Base-by-base conservation (phyloP, 1,284 basidiomycete genomes). In the Ustilago sp. region DNA sequence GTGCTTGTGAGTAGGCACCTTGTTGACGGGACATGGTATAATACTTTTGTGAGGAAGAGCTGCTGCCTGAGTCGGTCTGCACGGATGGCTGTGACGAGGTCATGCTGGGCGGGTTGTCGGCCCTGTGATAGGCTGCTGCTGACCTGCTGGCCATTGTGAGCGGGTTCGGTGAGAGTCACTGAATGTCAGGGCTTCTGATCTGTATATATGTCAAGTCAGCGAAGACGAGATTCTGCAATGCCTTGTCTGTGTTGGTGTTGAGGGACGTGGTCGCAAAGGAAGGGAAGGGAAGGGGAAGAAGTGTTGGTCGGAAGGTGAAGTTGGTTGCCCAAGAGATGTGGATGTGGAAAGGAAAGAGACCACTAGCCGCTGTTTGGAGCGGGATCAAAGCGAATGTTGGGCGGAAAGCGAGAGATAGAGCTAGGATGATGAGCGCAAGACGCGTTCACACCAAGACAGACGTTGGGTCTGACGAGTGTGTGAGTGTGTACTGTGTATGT, bases 31-130 rank as follows among this genome's bases (percentile, higher is more conserved):
- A 54, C 60, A 67, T 63, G 39, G 60, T 75, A 28, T 63, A 69
- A 51, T 67, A 75, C 31, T 68, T 75, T 41, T 69, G 67, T 1
- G 73, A 75, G 8, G 73, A 75, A 5, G 68, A 66, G 61, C 68
- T 67, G 54, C 67, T 57, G 32, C 60, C 62, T 13, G 73, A 75
- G 19, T 70, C 68, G 19, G 73, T 66, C n/a, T 63, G 68, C 8
- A 64, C 57, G 7, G 73, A 75, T 2, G 73, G 73, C 17, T 52
- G 55, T n/a, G 72, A 74, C 8, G 67, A 63, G 1, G 59, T 41
- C 66, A 70, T 66, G 57, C 72, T 74, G n/a, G 59, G 51, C 28
- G 65, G 71, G 17, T 68, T 74, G 23, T 75, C 57, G 2, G 73
- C 68, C 45, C 73, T 32, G n/a, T 75, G 73, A n/a, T 75, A 75